phyloP scores from a whole-genome alignment of 306 rosid genomes.

The Cotoneaster glaucophyllus region DNA sequence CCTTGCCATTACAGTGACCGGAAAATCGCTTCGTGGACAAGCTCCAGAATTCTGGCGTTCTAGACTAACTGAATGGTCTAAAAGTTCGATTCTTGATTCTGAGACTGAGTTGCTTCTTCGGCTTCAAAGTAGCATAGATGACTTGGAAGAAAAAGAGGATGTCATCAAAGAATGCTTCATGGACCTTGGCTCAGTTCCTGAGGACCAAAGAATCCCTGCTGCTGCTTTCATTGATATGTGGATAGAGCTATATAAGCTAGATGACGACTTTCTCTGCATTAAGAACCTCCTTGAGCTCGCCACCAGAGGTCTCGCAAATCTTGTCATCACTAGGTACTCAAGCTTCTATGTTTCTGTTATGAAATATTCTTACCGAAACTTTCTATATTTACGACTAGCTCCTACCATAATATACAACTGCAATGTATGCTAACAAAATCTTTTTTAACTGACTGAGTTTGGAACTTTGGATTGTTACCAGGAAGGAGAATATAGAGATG shows the following conservation, averaged over 20 bases:
- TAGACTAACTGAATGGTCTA: constrained; percentile 14
- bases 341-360: neutral
- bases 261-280: constrained; percentile 34
- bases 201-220: constrained; percentile 56
- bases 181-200: constrained; percentile 67
- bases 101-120: constrained; percentile 18
- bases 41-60: constrained; percentile 19
- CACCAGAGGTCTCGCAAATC: constrained; percentile 28
- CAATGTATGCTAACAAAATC: neutral
- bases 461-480: constrained; percentile 10
- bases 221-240: constrained; percentile 56
- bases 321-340: constrained; percentile 9
- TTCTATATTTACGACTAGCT: constrained; percentile 32
- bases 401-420: neutral
- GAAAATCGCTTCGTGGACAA: constrained; percentile 32
- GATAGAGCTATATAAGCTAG: constrained; percentile 32
- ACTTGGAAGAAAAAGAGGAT: constrained; percentile 9
- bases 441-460: neutral
- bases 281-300: constrained; percentile 27
- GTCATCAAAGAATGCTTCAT: constrained; percentile 44
- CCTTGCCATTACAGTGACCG: constrained; percentile 40
- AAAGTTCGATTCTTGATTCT: constrained; percentile 26
- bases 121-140: constrained; percentile 44
- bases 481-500: constrained; percentile 25
- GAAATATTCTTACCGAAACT: constrained; percentile 30